Evolutionary conservation across 768 basidiomycete genomes (phyloP), one percentile per base, ranked within the genome.

Genomic region (Tricholoma saponaceum): DNA sequence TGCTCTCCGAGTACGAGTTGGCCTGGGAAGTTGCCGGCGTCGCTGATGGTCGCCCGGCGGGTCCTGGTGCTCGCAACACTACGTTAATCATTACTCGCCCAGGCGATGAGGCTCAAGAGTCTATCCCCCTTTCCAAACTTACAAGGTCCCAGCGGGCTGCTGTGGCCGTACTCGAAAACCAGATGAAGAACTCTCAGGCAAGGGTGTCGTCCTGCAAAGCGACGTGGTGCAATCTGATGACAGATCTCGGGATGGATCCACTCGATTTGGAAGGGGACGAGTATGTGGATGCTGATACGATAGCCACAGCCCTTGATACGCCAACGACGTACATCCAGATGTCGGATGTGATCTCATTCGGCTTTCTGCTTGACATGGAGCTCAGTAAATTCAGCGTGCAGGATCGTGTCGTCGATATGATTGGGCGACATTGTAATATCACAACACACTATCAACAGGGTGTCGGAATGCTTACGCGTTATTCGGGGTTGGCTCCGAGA

Each of bases 161-260:
- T 7, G 18, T 56, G 7, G 22, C 20, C 12, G 55, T 20, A 5
- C 20, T 56, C 14, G 55, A 56, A 35, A 32, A 35, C 7, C 37
- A 22, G 7, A 51, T 56, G 33, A 56, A 20, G 16, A 22, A 51
- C 13, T 18, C 33, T 14, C 41, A 51, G 20, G 14, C 28, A 5
- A 30, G 37, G 13, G 18, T 43, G 23, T 32, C 57, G 4, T 52
- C 51, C 4, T 52, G 57, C 51, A 60, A 53, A 28, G 59, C 53
- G 26, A 59, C 58, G 32, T 59, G 58, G 58, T 55, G 54, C 54
- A 59, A 59, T 49, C 3, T 59, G 37, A 59, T 59, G 53, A 55
- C 44, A 18, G 58, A 59, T 26, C 49, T 59, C 14, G 58, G 58
- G 25, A 30, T 59, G 18, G 44, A 55, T 25, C 46, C 35, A 1